Evolutionary conservation across 352 stramenopile genomes (phyloP).

Genomic region (Globisporangium viniferum): DNA sequence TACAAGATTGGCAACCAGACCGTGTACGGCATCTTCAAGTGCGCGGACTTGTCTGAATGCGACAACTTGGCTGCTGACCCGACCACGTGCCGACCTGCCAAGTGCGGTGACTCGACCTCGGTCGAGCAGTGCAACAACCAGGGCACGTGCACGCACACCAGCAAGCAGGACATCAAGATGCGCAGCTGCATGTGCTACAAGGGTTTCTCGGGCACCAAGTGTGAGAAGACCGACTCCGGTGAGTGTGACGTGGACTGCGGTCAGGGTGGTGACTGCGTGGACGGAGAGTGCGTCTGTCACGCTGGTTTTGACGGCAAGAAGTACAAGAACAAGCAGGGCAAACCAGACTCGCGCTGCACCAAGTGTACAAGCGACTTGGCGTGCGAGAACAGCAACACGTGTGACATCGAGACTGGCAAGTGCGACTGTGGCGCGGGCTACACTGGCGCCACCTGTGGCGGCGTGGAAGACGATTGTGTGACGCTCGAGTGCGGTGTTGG

Average conservation of each 20-base stretch:
- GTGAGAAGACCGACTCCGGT: conserved; percentile 38
- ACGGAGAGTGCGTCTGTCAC: conserved; percentile 41
- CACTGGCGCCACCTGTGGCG: conserved; percentile 42
- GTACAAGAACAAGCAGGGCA: conserved; percentile 46
- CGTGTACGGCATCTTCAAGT: conserved; percentile 56
- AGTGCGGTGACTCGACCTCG: conserved; percentile 27
- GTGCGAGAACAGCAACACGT: conserved; percentile 31
- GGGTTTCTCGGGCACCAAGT: conserved; percentile 40
- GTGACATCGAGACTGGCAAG: conserved; percentile 29
- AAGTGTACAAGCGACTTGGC: conserved; percentile 32
- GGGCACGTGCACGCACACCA: conserved; percentile 69
- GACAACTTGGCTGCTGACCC: conserved; percentile 35
- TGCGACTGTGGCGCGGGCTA: conserved; percentile 40
- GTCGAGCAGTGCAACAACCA: conserved; percentile 56
- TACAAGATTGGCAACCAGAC: conserved; percentile 53
- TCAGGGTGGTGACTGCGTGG: conserved; percentile 39
- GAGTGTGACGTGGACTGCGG: conserved; percentile 57
- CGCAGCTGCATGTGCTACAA: conserved; percentile 55
- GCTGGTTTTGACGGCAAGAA: conserved; percentile 39
- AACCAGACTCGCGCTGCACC: conserved; percentile 33
- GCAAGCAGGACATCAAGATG: conserved; percentile 46
- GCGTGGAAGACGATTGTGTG: conserved; percentile 36
- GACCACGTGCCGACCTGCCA: conserved; percentile 27
- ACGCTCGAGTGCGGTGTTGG: conserved; percentile 26
- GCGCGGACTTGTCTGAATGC: conserved; percentile 43